phyloP scores from a whole-genome alignment of 2,329 filamentous ascomycete species.

The Curvularia eragrostidis region DNA sequence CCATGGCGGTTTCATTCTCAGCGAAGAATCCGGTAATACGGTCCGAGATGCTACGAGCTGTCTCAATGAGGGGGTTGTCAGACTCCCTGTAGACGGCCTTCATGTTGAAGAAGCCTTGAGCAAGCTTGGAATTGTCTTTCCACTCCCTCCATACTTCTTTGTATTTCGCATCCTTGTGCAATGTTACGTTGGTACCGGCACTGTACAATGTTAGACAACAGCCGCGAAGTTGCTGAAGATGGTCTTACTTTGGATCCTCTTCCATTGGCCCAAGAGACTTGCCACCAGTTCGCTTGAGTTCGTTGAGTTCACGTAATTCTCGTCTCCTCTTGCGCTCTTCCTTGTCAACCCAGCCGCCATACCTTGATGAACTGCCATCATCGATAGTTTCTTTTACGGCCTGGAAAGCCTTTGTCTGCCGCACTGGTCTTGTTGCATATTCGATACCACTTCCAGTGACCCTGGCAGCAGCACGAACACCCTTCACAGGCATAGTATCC shows the following conservation, averaged over 20 bases:
- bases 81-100: conserved; percentile 93
- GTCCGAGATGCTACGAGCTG: conserved; percentile 92
- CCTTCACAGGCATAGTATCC: conserved; percentile 94
- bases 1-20: conserved; percentile 96
- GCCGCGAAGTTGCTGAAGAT: background rate
- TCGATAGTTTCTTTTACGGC: conserved; percentile 94
- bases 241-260: conserved; percentile 86
- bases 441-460: conserved; percentile 87
- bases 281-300: conserved; percentile 60
- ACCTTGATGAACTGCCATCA: conserved; percentile 93
- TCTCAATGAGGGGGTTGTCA: conserved; percentile 93
- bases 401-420: conserved; percentile 94
- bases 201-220: conserved; percentile 56
- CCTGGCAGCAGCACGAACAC: conserved; percentile 83
- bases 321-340: conserved; percentile 85
- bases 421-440: conserved; percentile 91
- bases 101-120: conserved; percentile 86
- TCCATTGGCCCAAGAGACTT: conserved; percentile 65
- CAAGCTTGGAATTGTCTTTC: conserved; percentile 84
- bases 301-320: conserved; percentile 72
- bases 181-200: conserved; percentile 89
- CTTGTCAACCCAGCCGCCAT: conserved; percentile 96
- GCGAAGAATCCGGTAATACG: conserved; percentile 94
- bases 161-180: conserved; percentile 97
- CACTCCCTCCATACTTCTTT: conserved; percentile 99